Conservation (phyloP, 1,139 yeast genomes). For the Hemisphaericaspora lyxosophila region DNA sequence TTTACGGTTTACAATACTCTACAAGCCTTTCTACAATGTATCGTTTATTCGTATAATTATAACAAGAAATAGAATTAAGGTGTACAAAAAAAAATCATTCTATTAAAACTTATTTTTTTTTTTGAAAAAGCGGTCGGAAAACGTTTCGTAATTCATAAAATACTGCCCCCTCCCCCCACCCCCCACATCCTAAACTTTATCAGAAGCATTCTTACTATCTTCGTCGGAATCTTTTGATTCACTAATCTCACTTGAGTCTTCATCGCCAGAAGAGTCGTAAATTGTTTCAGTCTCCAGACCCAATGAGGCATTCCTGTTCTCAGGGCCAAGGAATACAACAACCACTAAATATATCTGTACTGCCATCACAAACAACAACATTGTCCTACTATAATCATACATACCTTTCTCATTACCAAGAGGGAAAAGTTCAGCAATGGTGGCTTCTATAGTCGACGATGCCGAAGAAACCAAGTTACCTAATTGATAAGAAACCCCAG, state of each 20-base stretch:
- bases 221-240: neutral
- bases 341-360: conserved; percentile 66
- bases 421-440: conserved; percentile 70
- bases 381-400: conserved; percentile 19
- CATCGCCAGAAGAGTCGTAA: conserved; percentile 3
- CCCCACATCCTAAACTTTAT: no score
- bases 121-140: neutral
- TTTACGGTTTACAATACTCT: neutral
- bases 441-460: conserved; percentile 77
- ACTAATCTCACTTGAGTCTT: neutral
- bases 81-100: neutral
- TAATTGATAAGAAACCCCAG: conserved; percentile 76
- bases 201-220: neutral
- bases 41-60: no score
- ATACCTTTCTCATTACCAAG: conserved; percentile 15
- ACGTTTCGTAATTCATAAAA: neutral
- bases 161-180: no score
- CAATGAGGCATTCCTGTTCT: conserved; percentile 47
- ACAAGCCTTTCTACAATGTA: neutral
- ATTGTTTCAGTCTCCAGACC: conserved; percentile 25
- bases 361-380: conserved; percentile 59
- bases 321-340: conserved; percentile 70
- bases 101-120: no score
- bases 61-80: neutral
- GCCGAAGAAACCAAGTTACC: conserved; percentile 86